These are phyloP conservation scores for Trametes sp. DNA, from an alignment of 1,284 basidiomycete genomes.

Conservation along the genomic window DNA sequence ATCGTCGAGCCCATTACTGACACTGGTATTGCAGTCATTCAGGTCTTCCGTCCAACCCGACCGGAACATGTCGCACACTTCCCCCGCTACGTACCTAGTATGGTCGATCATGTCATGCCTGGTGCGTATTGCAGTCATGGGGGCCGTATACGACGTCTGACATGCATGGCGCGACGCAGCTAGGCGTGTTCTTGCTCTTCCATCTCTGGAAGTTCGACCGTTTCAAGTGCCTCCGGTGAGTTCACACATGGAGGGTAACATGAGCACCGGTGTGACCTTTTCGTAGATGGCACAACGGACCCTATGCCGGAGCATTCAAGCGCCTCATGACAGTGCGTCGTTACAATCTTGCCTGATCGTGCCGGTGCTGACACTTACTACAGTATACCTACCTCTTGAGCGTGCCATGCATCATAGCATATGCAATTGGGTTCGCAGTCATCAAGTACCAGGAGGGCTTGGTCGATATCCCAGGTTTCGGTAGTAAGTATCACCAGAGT, in stretches of 20 bases:
- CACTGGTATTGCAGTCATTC: background rate
- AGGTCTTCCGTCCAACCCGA: background rate
- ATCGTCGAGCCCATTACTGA: background rate
- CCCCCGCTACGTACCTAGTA: slow-evolving; percentile 64
- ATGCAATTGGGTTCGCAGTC: slow-evolving; percentile 64
- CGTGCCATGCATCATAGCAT: slow-evolving; percentile 66
- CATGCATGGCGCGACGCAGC: slow-evolving; percentile 44
- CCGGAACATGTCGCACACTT: slow-evolving; percentile 65
- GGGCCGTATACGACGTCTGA: background rate
- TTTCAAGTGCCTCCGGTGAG: slow-evolving; percentile 74
- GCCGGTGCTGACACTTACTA: background rate
- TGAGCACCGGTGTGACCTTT: too few relatives aligned
- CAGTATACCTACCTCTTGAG: slow-evolving; percentile 77
- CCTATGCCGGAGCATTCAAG: slow-evolving; percentile 75
- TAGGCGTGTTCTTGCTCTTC: slow-evolving; percentile 67
- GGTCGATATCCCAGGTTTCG: slow-evolving; percentile 49
- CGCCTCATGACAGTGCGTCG: slow-evolving; percentile 76
- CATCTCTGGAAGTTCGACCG: slow-evolving; percentile 82
- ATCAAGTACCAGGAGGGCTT: slow-evolving; percentile 80
- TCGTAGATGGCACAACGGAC: slow-evolving; percentile 69
- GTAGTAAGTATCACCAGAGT: slow-evolving; percentile 53
- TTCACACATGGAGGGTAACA: background rate
- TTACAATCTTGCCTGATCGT: background rate
- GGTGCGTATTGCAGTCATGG: slow-evolving; percentile 45
- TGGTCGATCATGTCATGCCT: slow-evolving; percentile 64